Evolutionary conservation across 2,329 filamentous ascomycete genomes (phyloP).

Genomic region (Diaporthe capsici): DNA sequence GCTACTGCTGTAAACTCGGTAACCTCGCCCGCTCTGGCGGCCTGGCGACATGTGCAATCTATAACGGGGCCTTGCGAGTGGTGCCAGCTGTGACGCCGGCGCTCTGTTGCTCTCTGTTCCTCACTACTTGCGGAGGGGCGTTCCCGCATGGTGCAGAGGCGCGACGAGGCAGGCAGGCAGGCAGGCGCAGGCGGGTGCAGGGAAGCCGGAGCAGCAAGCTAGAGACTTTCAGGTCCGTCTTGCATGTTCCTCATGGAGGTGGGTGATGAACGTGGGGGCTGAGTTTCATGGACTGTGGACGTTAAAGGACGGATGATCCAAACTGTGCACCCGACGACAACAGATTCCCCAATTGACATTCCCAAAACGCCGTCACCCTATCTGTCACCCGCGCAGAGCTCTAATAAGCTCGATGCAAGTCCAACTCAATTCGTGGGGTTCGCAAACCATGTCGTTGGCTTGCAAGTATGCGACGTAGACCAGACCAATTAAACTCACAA

Average conservation of each 20-base stretch:
- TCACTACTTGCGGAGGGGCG: not conserved
- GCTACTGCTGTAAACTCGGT: conserved; percentile 25
- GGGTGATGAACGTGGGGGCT: conserved; percentile 36
- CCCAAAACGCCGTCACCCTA: not conserved
- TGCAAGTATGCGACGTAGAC: not conserved
- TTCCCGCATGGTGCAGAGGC: conserved; percentile 14
- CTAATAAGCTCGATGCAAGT: conserved; percentile 22
- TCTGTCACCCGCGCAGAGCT: not conserved
- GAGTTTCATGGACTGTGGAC: not conserved
- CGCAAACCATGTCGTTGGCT: conserved; percentile 1
- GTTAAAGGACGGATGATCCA: not conserved
- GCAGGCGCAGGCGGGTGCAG: conserved; percentile 24
- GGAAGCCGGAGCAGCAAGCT: conserved; percentile 19
- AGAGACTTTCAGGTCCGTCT: conserved; percentile 38
- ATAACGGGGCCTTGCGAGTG: conserved; percentile 15
- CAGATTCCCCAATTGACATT: not conserved
- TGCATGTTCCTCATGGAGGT: conserved; percentile 37
- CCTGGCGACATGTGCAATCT: conserved; percentile 24
- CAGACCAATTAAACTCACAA: not conserved
- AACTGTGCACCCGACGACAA: not conserved
- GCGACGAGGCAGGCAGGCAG: conserved; percentile 8
- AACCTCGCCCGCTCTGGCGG: conserved; percentile 1
- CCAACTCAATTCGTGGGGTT: conserved; percentile 21
- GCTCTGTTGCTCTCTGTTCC: not conserved
- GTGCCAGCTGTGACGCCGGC: conserved; percentile 33